Conservation (phyloP, 208 protist species). For the Trypanosoma boissoni region DNA sequence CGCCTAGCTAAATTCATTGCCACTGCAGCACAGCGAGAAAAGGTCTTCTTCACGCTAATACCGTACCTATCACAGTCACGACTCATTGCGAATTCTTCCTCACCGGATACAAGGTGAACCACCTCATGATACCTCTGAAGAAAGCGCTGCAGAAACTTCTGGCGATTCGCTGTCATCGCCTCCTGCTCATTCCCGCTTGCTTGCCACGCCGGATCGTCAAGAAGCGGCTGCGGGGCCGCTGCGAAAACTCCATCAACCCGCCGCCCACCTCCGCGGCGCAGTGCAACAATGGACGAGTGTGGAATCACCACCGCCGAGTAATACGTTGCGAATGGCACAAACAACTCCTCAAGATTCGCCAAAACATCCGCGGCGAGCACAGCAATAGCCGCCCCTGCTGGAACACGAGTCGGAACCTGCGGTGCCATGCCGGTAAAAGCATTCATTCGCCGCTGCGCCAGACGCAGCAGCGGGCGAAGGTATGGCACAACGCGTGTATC, state of each 20-base stretch:
- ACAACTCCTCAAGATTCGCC: constrained; percentile 65
- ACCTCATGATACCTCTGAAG: constrained; percentile 54
- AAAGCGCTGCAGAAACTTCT: constrained; percentile 48
- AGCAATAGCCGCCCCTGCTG: constrained; percentile 42
- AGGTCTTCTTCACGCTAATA: constrained; percentile 50
- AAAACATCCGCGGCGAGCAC: constrained; percentile 80
- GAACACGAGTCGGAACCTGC: constrained; percentile 61
- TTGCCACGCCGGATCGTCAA: constrained; percentile 39
- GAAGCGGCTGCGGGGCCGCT: constrained; percentile 14
- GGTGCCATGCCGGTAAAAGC: constrained; percentile 60
- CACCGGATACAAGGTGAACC: constrained; percentile 74
- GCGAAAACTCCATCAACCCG: constrained; percentile 38
- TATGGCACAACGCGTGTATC: constrained; percentile 58
- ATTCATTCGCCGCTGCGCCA: constrained; percentile 82
- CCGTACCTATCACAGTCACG: constrained; percentile 73
- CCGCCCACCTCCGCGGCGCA: constrained; percentile 49
- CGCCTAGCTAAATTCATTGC: constrained; percentile 63
- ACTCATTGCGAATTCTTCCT: constrained; percentile 72
- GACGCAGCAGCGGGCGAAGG: constrained; percentile 58
- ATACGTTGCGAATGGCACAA: constrained; percentile 70
- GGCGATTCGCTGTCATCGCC: constrained; percentile 46
- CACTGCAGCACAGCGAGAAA: constrained; percentile 52
- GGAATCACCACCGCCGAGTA: constrained; percentile 83
- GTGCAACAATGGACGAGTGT: constrained; percentile 52
- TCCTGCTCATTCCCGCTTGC: constrained; percentile 38